A percentile compares a stretch with the other conserved stretches of the same genome.
Conservation (phyloP, 306 rosid species). For the Dalbergia cochinchinensis region DNA sequence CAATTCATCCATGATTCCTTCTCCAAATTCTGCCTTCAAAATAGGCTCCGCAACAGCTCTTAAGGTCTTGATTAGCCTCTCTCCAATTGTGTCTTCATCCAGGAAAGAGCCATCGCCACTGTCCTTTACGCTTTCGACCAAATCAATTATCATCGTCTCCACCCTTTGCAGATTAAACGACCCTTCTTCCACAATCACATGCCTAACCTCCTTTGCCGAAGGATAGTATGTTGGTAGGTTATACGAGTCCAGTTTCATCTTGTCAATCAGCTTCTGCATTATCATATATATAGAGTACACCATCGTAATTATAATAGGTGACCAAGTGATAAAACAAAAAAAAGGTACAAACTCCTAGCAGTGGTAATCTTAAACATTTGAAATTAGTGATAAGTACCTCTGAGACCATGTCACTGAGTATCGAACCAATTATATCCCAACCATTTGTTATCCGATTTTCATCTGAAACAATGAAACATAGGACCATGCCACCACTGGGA, state of each 20-base stretch:
- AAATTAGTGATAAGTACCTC: neutral
- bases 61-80: neutral
- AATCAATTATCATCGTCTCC: neutral
- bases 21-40: neutral
- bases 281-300: neutral
- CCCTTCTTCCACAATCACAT: neutral
- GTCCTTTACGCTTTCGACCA: neutral
- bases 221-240: neutral
- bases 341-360: too few relatives aligned
- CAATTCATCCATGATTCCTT: neutral
- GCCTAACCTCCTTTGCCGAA: neutral
- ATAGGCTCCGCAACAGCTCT: neutral
- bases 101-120: neutral
- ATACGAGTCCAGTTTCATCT: neutral
- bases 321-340: too few relatives aligned
- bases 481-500: slow-evolving; percentile 55
- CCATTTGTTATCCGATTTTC: neutral
- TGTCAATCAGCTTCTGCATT: neutral
- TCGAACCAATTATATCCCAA: neutral
- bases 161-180: neutral
- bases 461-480: neutral
- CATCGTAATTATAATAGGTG: neutral
- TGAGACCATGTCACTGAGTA: neutral
- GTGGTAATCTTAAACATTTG: too few relatives aligned
- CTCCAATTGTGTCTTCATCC: neutral